A percentile compares a stretch with the other conserved stretches of the same genome.
Conservation (phyloP, 179 eudicot genomes). For the Actinidia polygama region DNA sequence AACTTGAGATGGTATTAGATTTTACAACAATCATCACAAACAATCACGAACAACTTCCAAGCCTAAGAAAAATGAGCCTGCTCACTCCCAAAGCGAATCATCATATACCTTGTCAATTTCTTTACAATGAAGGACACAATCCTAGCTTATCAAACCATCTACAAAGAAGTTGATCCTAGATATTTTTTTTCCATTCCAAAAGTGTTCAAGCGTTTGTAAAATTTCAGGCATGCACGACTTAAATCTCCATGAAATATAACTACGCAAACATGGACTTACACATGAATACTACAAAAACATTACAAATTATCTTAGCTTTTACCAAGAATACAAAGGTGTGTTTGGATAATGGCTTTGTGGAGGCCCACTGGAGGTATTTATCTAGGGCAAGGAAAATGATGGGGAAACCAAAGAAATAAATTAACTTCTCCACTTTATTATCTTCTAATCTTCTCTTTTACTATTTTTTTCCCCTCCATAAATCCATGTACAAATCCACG, state of each 20-base stretch:
- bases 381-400: no score
- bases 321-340: no score
- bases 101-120: neutral
- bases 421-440: no score
- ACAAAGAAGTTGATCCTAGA: neutral
- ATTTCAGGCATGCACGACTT: neutral
- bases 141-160: neutral
- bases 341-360: no score
- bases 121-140: neutral
- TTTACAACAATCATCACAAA: neutral
- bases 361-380: no score
- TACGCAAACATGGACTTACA: no score
- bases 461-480: no score
- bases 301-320: neutral
- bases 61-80: neutral
- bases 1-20: neutral
- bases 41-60: conserved; percentile 13
- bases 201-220: neutral
- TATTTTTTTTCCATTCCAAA: neutral
- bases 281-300: no score
- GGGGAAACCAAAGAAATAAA: no score
- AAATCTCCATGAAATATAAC: neutral
- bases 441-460: no score
- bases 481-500: no score
- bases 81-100: neutral